phyloP scores from a whole-genome alignment of 768 basidiomycete species.

The Pulveroboletus sp. region DNA sequence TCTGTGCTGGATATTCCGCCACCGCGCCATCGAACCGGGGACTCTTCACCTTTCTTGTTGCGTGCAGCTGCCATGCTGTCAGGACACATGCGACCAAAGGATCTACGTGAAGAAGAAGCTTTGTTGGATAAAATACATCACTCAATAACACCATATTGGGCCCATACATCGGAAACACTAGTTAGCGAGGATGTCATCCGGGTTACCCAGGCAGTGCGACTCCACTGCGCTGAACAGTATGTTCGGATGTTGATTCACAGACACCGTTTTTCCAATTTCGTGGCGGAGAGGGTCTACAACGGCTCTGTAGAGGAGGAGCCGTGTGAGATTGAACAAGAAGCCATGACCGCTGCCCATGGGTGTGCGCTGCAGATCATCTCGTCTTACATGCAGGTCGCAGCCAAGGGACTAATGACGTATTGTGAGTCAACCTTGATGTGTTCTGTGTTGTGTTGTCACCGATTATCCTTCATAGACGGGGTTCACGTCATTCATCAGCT shows the following conservation, averaged over 20 bases:
- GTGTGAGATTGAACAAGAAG: conserved; percentile 70
- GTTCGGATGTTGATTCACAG: conserved; percentile 87
- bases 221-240: conserved; percentile 86
- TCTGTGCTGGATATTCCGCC: conserved; percentile 83
- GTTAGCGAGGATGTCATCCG: conserved; percentile 84
- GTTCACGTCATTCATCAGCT: conserved; percentile 95
- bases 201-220: conserved; percentile 81
- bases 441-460: conserved; percentile 6
- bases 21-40: conserved; percentile 50
- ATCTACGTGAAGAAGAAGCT: conserved; percentile 75
- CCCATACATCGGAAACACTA: conserved; percentile 76
- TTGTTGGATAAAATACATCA: conserved; percentile 77
- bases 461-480: conserved; percentile 55
- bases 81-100: conserved; percentile 57
- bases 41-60: conserved; percentile 73
- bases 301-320: conserved; percentile 50
- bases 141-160: conserved; percentile 74
- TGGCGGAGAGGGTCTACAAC: conserved; percentile 62
- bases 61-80: conserved; percentile 69
- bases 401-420: conserved; percentile 91
- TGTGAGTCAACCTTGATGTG: conserved; percentile 51
- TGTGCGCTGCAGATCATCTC: conserved; percentile 81
- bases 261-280: conserved; percentile 76
- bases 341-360: conserved; percentile 71
- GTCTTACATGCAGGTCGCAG: conserved; percentile 80